Evolutionary conservation across 1,284 basidiomycete genomes (phyloP).

Genomic region (Anthracocystis panici-leucophaei): DNA sequence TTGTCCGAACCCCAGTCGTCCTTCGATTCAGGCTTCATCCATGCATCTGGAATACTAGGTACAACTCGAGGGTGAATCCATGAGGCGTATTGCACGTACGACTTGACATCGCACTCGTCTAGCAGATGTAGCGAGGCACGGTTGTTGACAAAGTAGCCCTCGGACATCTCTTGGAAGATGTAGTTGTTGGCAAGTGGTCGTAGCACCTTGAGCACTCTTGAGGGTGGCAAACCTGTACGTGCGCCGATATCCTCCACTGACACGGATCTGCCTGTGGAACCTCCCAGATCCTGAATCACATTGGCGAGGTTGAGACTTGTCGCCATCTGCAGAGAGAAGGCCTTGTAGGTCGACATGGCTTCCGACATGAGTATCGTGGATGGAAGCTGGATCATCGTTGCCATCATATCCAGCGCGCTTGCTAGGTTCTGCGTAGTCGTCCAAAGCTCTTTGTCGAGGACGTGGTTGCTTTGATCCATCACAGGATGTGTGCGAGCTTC

Average conservation of each 20-base stretch:
- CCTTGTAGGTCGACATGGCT: constrained; percentile 24
- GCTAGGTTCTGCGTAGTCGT: constrained; percentile 10
- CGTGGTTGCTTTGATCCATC: constrained; percentile 15
- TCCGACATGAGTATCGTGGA: constrained; percentile 22
- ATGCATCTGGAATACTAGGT: constrained; percentile 19
- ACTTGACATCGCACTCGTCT: constrained; percentile 25
- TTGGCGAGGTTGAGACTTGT: constrained; percentile 29
- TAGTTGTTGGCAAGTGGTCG: constrained; percentile 34
- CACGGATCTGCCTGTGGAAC: constrained; percentile 10
- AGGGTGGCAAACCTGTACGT: constrained; percentile 9
- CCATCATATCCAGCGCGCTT: constrained; percentile 41
- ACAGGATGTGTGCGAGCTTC: constrained; percentile 21
- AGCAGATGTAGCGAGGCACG: constrained; percentile 28
- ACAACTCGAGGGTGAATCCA: constrained; percentile 14
- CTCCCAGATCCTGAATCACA: constrained; percentile 28
- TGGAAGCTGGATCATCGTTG: constrained; percentile 20
- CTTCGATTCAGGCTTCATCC: constrained; percentile 12
- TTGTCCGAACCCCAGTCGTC: constrained; percentile 17
- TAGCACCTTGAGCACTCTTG: constrained; percentile 26
- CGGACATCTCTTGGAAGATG: constrained; percentile 30
- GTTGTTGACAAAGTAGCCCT: constrained; percentile 34
- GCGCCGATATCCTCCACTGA: constrained; percentile 21
- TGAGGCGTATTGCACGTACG: constrained; percentile 24
- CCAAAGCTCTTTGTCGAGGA: constrained; percentile 20
- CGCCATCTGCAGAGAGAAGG: constrained; percentile 29